Conservation (phyloP, 2,329 filamentous ascomycete species). For the Gyromitra esculenta region DNA sequence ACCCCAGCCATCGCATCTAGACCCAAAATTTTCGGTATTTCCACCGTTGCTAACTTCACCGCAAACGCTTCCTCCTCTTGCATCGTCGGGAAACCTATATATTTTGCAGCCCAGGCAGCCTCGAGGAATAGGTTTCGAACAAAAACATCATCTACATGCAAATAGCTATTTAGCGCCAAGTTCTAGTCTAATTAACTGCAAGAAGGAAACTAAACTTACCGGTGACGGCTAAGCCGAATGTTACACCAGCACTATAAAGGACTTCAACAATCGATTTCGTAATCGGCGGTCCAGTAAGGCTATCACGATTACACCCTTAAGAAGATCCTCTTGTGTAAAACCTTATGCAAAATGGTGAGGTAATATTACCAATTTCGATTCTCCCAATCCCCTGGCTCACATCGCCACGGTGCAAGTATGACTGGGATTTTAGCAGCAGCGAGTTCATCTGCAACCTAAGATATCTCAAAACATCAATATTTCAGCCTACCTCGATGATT, state of each 20-base stretch:
- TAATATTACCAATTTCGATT: neutral
- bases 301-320: neutral
- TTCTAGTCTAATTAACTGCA: neutral
- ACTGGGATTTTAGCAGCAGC: constrained; percentile 5
- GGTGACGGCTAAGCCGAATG: neutral
- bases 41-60: neutral
- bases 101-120: constrained; percentile 7
- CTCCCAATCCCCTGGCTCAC: constrained; percentile 1
- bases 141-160: neutral
- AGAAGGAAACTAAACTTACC: neutral
- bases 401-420: constrained; percentile 12
- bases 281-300: constrained; percentile 6
- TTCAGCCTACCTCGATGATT: neutral
- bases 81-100: neutral
- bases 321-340: neutral
- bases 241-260: constrained; percentile 12
- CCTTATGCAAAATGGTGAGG: neutral
- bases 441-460: constrained; percentile 3
- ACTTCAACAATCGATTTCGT: neutral
- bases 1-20: neutral
- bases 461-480: neutral
- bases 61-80: neutral
- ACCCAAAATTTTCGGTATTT: neutral
- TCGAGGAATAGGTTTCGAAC: neutral
- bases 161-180: neutral